phyloP scores from a whole-genome alignment of 192 early-diverging fungal genomes.

The Podila minutissima region DNA sequence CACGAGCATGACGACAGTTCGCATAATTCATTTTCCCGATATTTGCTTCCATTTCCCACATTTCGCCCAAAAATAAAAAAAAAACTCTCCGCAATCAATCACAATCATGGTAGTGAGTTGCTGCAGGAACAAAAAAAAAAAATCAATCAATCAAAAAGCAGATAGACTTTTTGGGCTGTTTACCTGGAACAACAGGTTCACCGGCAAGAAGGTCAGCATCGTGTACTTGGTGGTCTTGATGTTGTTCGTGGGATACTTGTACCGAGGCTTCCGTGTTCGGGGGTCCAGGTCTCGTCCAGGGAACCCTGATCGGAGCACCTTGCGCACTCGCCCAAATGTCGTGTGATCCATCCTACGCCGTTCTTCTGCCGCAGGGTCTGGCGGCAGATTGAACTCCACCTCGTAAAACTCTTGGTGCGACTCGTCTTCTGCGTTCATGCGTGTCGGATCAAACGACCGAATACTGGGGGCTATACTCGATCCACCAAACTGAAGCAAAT shows the following conservation, averaged over 20 bases:
- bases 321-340: constrained; percentile 20
- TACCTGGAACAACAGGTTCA: constrained; percentile 58
- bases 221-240: constrained; percentile 61
- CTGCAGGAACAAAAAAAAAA: not conserved
- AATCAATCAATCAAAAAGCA: not conserved
- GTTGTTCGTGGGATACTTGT: constrained; percentile 60
- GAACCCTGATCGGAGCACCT: constrained; percentile 42
- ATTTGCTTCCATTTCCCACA: not conserved
- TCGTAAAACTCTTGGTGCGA: constrained; percentile 37
- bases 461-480: constrained; percentile 46
- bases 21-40: constrained; percentile 2
- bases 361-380: constrained; percentile 26
- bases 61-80: constrained; percentile 3
- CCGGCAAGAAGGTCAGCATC: constrained; percentile 49
- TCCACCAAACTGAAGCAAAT: constrained; percentile 29
- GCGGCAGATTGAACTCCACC: constrained; percentile 42
- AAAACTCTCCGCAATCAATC: not conserved
- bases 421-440: constrained; percentile 12
- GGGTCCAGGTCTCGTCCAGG: constrained; percentile 47
- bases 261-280: constrained; percentile 38
- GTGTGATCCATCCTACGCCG: constrained; percentile 24
- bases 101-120: not conserved
- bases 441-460: constrained; percentile 40
- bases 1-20: constrained; percentile 1
- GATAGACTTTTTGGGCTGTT: constrained; percentile 2